These are phyloP conservation scores for Exobasidium cylindrosporum DNA, from an alignment of 1,284 basidiomycete species.

Conservation along the genomic window DNA sequence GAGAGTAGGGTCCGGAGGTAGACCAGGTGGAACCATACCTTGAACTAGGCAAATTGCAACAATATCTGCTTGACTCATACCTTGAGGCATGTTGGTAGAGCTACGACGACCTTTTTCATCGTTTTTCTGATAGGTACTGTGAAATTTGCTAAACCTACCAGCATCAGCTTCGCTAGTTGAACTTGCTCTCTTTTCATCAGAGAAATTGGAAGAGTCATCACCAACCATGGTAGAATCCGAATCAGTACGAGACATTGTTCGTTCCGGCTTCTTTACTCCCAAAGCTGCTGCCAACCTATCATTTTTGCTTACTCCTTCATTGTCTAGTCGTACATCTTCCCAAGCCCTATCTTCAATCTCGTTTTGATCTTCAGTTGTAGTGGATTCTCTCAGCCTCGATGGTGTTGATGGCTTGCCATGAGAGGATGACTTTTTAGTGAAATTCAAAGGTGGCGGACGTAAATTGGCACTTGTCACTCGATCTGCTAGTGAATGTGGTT, in stretches of 20 bases:
- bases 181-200: background rate
- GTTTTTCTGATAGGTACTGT: background rate
- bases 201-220: background rate
- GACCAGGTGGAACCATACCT: slow-evolving; percentile 11
- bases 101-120: slow-evolving; percentile 1
- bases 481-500: background rate
- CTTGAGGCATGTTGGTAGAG: slow-evolving; percentile 5
- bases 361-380: background rate
- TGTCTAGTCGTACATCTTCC: slow-evolving; percentile 5
- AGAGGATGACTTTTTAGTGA: background rate
- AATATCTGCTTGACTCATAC: slow-evolving; percentile 10
- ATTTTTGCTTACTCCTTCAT: background rate
- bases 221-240: background rate
- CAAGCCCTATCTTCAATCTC: background rate
- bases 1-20: slow-evolving; percentile 28
- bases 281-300: slow-evolving; percentile 5
- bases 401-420: background rate
- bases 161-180: background rate
- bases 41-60: slow-evolving; percentile 11
- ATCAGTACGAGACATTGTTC: background rate
- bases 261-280: background rate
- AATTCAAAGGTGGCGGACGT: background rate
- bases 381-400: background rate
- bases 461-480: background rate
- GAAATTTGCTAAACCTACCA: background rate